These are phyloP conservation scores for Breviolum minutum DNA, from an alignment of 73 alveolate species.

Conservation along the genomic window DNA sequence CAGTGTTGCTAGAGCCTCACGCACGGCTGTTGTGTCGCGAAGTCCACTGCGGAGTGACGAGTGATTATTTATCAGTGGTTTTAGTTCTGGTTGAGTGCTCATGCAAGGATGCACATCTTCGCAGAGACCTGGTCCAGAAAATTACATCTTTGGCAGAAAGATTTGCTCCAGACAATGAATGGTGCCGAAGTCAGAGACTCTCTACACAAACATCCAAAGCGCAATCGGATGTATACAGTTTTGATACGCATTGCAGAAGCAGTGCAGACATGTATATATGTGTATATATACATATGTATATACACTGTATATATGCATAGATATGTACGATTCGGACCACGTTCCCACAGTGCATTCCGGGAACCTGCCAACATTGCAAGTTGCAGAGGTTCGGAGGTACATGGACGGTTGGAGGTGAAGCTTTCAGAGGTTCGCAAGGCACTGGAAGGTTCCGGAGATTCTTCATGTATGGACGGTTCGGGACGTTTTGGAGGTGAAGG, in stretches of 20 bases:
- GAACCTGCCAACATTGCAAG: no score
- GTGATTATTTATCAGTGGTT: background rate
- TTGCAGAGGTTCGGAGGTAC: no score
- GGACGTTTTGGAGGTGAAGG: background rate
- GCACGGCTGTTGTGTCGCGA: background rate
- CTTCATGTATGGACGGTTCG: background rate
- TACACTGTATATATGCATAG: background rate
- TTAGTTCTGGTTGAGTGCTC: background rate
- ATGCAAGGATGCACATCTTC: slow-evolving; percentile 52
- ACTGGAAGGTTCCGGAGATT: no score
- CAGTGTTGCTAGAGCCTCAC: slow-evolving; percentile 13
- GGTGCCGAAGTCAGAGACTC: slow-evolving; percentile 40
- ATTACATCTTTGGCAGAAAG: slow-evolving; percentile 78
- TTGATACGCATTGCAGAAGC: background rate
- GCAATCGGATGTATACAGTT: background rate
- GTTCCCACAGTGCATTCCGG: no score
- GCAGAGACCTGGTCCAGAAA: slow-evolving; percentile 88
- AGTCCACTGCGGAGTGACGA: background rate
- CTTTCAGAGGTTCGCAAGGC: no score
- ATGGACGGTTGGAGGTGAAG: no score
- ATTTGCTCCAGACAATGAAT: slow-evolving; percentile 79
- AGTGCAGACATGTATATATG: background rate
- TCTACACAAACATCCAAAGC: background rate
- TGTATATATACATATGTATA: background rate
- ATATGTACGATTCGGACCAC: no score